These are phyloP conservation scores for Melanogaster broomeanus DNA, from an alignment of 768 basidiomycete species.

Conservation along the genomic window DNA sequence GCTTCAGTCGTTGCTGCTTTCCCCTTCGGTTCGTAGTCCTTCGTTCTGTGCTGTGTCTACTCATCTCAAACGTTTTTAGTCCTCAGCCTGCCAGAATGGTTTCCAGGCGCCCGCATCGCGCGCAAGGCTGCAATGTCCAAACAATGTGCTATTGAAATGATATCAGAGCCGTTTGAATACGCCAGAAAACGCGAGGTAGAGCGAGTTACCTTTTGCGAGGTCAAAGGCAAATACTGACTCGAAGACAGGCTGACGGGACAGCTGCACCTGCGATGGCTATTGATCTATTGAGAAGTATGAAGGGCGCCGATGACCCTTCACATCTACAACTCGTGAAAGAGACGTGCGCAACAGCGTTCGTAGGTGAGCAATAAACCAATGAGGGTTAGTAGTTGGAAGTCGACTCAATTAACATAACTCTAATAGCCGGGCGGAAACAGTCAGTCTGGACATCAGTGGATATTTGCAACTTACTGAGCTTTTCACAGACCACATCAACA, in stretches of 20 bases:
- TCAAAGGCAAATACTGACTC: neutral
- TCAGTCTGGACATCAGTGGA: neutral
- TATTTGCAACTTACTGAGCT: neutral
- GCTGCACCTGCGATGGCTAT: constrained; percentile 12
- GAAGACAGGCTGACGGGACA: constrained; percentile 11
- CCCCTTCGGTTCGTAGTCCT: constrained; percentile 17
- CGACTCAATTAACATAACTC: neutral
- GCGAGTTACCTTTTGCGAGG: neutral
- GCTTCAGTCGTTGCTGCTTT: constrained; percentile 19
- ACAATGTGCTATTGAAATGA: constrained; percentile 8
- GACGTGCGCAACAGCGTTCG: constrained; percentile 10
- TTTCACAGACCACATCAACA: constrained; percentile 9
- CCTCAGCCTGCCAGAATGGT: constrained; percentile 24
- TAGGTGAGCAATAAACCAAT: constrained; percentile 12
- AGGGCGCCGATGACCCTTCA: constrained; percentile 3
- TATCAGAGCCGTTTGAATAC: constrained; percentile 16
- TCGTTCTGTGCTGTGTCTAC: too few relatives aligned
- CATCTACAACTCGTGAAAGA: constrained; percentile 13
- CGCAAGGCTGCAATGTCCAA: constrained; percentile 13
- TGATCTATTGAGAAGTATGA: constrained; percentile 4
- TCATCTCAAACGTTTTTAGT: constrained; percentile 9
- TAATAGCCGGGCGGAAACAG: constrained; percentile 20
- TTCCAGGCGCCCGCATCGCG: constrained; percentile 29
- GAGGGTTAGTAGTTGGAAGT: too few relatives aligned
- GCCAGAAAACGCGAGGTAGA: constrained; percentile 13